Base-by-base conservation (phyloP, 73 alveolate species). In the Uronychia setigera region DNA sequence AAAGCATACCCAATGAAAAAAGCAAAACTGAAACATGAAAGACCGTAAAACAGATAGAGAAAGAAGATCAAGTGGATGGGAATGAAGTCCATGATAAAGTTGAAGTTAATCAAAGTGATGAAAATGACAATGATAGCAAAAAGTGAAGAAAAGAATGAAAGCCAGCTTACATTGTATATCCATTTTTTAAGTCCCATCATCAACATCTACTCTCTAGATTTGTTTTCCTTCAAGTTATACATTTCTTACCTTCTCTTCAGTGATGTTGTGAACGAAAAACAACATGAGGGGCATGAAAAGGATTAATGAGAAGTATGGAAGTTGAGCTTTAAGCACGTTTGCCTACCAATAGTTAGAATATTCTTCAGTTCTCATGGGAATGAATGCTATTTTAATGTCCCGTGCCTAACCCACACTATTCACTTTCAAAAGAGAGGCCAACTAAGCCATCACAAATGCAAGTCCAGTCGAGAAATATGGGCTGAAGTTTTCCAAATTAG, bases 141-240 rank as follows among this genome's bases (percentile, higher is more conserved):
- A 26, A 85, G 60, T 32, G 59, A 31, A 1, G 85, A 67, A 81
- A 82, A 96, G 87, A 87, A 91, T 31, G 89, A 88, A 80, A 96
- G 82, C 98, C 98, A 96, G 32, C 98, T 86, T 31, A 93, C 83
- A 75, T 84, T 94, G 88, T 96, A 97, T 74, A 95, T 87, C 0
- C 95, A 80, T 74, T 95, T 98, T 29, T 84, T 95, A 80, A 97
- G 87, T 26, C 99, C 99, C 99, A 97, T 97, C 91, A 97, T 97
- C 86, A 95, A 92, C 99, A 97, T 97, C 11, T 98, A 96, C 88
- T 97, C 99, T 90, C 98, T 93, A 28, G 96, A 80, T 87, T 96
- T 96, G 1, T 95, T 87, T 88, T 97, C n/a, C 67, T 46, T 5
- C 67, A 5, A n/a, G 67, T 46, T 46, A 46, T 11, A 46, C 5